phyloP scores from a whole-genome alignment of 129 eudicot genomes.

The Flaveria robusta region DNA sequence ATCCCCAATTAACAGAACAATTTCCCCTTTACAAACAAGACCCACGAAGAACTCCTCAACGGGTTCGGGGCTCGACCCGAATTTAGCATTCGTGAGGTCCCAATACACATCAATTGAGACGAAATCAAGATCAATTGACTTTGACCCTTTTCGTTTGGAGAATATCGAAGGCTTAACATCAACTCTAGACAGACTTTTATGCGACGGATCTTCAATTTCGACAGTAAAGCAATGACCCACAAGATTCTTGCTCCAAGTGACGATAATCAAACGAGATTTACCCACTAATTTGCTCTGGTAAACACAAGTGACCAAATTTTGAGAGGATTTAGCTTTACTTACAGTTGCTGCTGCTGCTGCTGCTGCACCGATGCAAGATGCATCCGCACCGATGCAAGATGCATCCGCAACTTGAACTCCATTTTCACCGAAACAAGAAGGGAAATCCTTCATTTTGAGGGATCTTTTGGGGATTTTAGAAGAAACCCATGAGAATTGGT shows the following conservation, averaged over 20 bases:
- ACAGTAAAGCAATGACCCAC: constrained; percentile 80
- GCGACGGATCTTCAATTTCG: constrained; percentile 57
- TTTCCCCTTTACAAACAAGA: constrained; percentile 53
- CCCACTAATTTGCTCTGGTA: constrained; percentile 67
- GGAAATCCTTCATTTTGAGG: constrained; percentile 73
- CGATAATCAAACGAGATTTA: constrained; percentile 59
- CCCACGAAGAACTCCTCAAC: constrained; percentile 65
- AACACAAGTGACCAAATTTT: constrained; percentile 59
- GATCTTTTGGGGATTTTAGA: background rate
- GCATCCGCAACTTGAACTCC: constrained; percentile 87
- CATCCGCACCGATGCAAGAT: constrained; percentile 78
- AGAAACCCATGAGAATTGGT: background rate
- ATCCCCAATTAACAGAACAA: constrained; percentile 74
- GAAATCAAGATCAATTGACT: constrained; percentile 49
- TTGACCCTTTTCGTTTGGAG: constrained; percentile 71
- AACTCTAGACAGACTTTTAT: constrained; percentile 52
- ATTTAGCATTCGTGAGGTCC: constrained; percentile 75
- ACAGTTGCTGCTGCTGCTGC: constrained; percentile 14
- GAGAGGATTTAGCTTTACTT: constrained; percentile 61
- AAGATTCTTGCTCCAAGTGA: constrained; percentile 72
- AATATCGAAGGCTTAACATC: constrained; percentile 81
- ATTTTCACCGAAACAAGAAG: constrained; percentile 89
- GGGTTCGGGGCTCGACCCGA: constrained; percentile 79
- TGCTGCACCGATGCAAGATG: constrained; percentile 61
- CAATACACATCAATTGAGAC: constrained; percentile 59